These are phyloP conservation scores for Salix suchowensis DNA, from an alignment of 345 rosid species.

Conservation along the genomic window DNA sequence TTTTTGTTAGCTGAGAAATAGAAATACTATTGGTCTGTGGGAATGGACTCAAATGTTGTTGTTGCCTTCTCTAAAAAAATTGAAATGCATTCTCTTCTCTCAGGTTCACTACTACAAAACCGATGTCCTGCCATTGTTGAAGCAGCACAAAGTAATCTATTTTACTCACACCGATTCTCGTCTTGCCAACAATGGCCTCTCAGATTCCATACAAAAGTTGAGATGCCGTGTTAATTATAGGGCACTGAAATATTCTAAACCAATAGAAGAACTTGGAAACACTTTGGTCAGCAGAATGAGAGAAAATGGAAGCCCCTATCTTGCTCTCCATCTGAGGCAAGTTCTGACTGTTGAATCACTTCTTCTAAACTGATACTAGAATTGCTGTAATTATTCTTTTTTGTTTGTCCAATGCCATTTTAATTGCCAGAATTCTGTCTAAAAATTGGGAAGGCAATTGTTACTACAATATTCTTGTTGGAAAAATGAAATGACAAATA, in stretches of 20 bases:
- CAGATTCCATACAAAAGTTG: slow-evolving; percentile 66
- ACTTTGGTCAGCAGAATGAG: slow-evolving; percentile 76
- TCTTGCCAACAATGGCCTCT: slow-evolving; percentile 76
- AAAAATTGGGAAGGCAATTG: neutral
- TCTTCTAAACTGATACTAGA: neutral
- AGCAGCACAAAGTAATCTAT: slow-evolving; percentile 79
- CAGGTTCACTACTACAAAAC: slow-evolving; percentile 82
- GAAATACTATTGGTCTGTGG: neutral
- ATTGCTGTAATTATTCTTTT: neutral
- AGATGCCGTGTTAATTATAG: slow-evolving; percentile 84
- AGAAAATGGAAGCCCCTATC: slow-evolving; percentile 66
- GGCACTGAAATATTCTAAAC: slow-evolving; percentile 79
- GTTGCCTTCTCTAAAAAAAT: slow-evolving; percentile 2
- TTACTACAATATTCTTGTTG: neutral
- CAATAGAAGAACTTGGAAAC: slow-evolving; percentile 72
- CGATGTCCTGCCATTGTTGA: slow-evolving; percentile 71
- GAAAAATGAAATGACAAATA: neutral
- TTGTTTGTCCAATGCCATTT: neutral
- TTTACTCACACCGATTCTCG: slow-evolving; percentile 94
- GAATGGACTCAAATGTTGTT: neutral
- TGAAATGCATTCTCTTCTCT: slow-evolving; percentile 17
- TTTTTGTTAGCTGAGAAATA: neutral
- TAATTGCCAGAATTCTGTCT: neutral
- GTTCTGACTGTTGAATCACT: slow-evolving; percentile 18
- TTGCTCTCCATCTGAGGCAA: slow-evolving; percentile 92